phyloP scores from a whole-genome alignment of 805 yeast species.

The Saturnispora gosingensis region DNA sequence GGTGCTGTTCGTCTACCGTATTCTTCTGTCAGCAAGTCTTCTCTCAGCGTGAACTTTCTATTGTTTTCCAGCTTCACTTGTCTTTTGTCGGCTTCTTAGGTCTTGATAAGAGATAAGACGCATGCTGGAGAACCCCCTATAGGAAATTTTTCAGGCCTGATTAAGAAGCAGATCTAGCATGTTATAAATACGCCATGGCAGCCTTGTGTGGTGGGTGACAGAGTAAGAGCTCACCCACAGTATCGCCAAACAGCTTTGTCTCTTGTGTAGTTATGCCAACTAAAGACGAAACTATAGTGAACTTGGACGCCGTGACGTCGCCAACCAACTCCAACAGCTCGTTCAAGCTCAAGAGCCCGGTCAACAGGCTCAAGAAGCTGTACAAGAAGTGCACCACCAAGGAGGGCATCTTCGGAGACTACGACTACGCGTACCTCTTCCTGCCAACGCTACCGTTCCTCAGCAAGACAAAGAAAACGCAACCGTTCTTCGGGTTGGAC shows the following conservation, averaged over 20 bases:
- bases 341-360: not conserved
- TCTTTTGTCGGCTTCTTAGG: not conserved
- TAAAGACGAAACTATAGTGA: not conserved
- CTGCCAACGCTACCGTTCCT: constrained; percentile 72
- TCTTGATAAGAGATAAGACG: not conserved
- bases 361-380: not conserved
- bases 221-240: not conserved
- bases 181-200: not conserved
- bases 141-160: not conserved
- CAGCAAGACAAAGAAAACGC: constrained; percentile 34
- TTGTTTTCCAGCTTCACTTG: not conserved
- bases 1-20: not conserved
- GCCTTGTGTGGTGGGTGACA: not conserved
- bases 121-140: not conserved
- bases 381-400: constrained; percentile 42
- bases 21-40: not conserved
- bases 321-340: not conserved
- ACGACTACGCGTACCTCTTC: constrained; percentile 72
- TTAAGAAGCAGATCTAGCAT: not conserved
- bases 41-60: not conserved
- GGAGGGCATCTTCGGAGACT: constrained; percentile 78
- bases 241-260: not conserved
- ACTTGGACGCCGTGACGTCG: not conserved
- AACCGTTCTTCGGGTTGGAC: constrained; percentile 78
- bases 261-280: not conserved